Base-by-base conservation (phyloP, 2,329 filamentous ascomycete species). In the Aspergillus sp. region DNA sequence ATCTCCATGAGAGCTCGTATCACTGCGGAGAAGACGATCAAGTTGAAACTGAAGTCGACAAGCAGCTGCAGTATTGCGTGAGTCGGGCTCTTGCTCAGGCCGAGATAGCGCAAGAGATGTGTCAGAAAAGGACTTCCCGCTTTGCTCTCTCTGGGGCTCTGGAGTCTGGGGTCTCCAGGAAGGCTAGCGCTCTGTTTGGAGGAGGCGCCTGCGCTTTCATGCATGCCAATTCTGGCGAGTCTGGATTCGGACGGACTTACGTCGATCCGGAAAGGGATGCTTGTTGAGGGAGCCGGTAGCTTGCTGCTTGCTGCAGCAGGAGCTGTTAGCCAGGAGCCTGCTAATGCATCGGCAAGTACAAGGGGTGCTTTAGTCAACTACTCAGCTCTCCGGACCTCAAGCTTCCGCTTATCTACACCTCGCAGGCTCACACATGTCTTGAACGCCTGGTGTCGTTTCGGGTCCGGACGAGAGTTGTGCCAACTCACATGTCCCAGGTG, bases 181-280 rank as follows among this genome's bases (percentile, higher is more conserved):
- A 15, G 34, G 34, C 11, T 11, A 11, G 34, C 34, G 7, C 7
- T 48, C 46, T 48, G 46, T 48, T 28, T 48, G 19, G 25, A 56
- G n/a, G 41, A 15, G 38, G 41, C 25, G 15, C 25, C 25, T 8
- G 28, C n/a, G 46, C 17, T 55, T 48, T n/a, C 28, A 23, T 55
- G 43, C 46, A 47, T 48, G 53, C 45, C 54, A 49, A 30, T n/a
- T 19, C 22, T 4, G 3, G 30, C 45, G 54, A 56, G 19, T 30
- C 28, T 41, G 54, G 30, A 47, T 47, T 30, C 22, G 25, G 54
- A 19, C 13, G 43, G 5, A 15, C 46, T 41, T 28, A 25, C 22
- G 54, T 57, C 54, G 54, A 57, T 57, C 54, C 54, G 54, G 22
- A 50, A 28, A 22, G 30, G 54, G 19, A 50, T 50, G 31, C 54